Conservation (phyloP, 2,329 filamentous ascomycete species). For the Penicillium sp. region DNA sequence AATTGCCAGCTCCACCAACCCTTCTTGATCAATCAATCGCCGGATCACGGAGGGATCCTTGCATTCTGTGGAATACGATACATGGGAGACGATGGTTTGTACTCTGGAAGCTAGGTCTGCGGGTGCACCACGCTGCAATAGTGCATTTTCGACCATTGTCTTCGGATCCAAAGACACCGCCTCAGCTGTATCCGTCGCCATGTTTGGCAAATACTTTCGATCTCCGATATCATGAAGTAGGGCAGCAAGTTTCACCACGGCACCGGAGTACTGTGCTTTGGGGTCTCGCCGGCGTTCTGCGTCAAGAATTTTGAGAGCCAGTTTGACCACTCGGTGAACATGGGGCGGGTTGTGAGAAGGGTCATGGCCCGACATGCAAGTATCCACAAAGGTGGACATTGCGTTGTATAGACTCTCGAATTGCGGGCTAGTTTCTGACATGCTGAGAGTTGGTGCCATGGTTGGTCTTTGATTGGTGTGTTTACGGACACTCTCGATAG, state of each 20-base stretch:
- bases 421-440: conserved; percentile 19
- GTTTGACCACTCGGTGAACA: conserved; percentile 73
- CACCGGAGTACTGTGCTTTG: conserved; percentile 47
- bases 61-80: conserved; percentile 75
- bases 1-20: conserved; percentile 72
- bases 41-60: conserved; percentile 60
- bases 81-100: conserved; percentile 70
- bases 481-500: neutral
- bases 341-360: conserved; percentile 86
- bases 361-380: conserved; percentile 74
- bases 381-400: conserved; percentile 63
- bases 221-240: conserved; percentile 89
- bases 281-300: conserved; percentile 43
- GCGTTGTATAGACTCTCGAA: conserved; percentile 51
- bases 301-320: conserved; percentile 65
- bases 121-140: conserved; percentile 50
- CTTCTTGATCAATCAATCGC: conserved; percentile 56
- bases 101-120: conserved; percentile 62
- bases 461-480: neutral
- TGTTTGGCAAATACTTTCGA: conserved; percentile 67
- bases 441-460: neutral
- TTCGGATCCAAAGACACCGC: conserved; percentile 20
- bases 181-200: conserved; percentile 22
- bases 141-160: conserved; percentile 29
- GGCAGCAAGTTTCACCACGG: conserved; percentile 66